Evolutionary conservation across 2,329 filamentous ascomycete genomes (phyloP).

Genomic region (Cercospora berteroae): DNA sequence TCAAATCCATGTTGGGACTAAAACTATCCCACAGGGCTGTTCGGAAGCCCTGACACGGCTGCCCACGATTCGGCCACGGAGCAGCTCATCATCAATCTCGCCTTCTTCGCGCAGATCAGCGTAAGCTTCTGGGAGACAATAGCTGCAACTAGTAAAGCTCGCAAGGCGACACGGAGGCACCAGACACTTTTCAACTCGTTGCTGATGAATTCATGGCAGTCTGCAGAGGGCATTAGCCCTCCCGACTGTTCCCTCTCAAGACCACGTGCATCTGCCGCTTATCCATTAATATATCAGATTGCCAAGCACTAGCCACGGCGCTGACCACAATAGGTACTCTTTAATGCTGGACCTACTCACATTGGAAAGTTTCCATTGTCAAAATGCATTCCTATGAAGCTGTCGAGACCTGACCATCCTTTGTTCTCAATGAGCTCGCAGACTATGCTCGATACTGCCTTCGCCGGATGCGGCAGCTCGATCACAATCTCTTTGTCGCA

Average conservation of each 20-base stretch:
- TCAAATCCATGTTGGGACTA: too few relatives aligned
- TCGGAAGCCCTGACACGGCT: too few relatives aligned
- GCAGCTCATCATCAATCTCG: too few relatives aligned
- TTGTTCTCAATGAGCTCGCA: neutral
- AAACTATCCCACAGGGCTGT: too few relatives aligned
- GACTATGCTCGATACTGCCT: neutral
- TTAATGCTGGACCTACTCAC: too few relatives aligned
- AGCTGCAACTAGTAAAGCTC: neutral
- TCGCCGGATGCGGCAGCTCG: slow-evolving; percentile 8
- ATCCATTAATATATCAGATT: neutral
- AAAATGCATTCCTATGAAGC: neutral
- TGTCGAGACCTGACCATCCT: neutral
- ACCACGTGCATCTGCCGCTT: neutral
- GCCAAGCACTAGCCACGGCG: neutral
- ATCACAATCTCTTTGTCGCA: slow-evolving; percentile 5
- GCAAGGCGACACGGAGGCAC: neutral
- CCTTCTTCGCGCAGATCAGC: neutral
- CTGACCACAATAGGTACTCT: neutral
- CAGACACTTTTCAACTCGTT: neutral
- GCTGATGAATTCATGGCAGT: neutral
- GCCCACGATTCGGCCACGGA: too few relatives aligned
- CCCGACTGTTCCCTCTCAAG: too few relatives aligned
- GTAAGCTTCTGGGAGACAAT: neutral
- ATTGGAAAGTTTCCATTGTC: neutral
- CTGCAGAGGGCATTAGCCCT: neutral